Evolutionary conservation across 768 basidiomycete species (phyloP).

Genomic region (Suillus variegatus): DNA sequence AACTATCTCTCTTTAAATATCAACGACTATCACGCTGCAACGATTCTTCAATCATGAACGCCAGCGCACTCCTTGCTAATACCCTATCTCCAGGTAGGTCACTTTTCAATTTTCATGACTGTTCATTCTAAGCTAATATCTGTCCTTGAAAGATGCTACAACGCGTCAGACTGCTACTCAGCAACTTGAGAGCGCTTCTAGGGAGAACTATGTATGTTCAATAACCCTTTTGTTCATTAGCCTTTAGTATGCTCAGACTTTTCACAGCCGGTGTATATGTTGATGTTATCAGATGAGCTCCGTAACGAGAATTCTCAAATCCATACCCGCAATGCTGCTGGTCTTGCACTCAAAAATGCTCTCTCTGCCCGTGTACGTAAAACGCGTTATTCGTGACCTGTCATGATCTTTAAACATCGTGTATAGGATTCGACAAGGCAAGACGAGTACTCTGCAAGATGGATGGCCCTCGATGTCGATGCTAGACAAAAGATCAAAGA

Average conservation of each 20-base stretch:
- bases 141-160: constrained; percentile 61
- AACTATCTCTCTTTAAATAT: constrained; percentile 19
- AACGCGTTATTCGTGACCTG: constrained; percentile 22
- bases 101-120: constrained; percentile 31
- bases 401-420: constrained; percentile 19
- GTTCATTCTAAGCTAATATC: constrained; percentile 25
- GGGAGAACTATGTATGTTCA: constrained; percentile 84
- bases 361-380: constrained; percentile 82
- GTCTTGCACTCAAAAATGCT: constrained; percentile 95
- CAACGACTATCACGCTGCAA: constrained; percentile 25
- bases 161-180: constrained; percentile 92
- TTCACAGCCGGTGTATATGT: constrained; percentile 84
- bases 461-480: constrained; percentile 73
- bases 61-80: constrained; percentile 87
- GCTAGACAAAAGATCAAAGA: constrained; percentile 85
- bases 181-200: constrained; percentile 83
- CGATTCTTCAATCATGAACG: constrained; percentile 70
- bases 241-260: not conserved
- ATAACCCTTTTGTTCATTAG: constrained; percentile 9
- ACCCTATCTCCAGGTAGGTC: constrained; percentile 85
- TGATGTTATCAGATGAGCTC: constrained; percentile 85
- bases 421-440: constrained; percentile 74
- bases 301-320: constrained; percentile 69
- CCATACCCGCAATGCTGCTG: constrained; percentile 92
- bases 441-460: constrained; percentile 72